Base-by-base conservation (phyloP, 306 rosid species). In the Lathyrus oleraceus region DNA sequence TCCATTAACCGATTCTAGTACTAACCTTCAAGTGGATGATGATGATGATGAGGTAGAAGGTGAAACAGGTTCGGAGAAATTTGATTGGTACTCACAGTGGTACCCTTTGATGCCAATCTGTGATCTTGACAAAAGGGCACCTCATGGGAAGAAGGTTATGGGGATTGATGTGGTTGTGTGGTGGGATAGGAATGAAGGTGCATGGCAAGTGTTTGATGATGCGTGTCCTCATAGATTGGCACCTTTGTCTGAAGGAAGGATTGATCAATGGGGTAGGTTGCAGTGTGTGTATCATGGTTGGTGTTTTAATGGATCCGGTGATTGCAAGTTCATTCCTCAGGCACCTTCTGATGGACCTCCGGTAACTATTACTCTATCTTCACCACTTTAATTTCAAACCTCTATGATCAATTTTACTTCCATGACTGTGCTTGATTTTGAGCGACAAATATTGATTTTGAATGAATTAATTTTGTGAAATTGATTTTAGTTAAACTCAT, bases 251-350 rank as follows among this genome's bases (percentile, higher is more conserved):
- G 98, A 93, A 69, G 98, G 97, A 43, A 81, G 98, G 75, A 93
- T 93, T 72, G 98, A 93, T 81, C 93, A 84, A 47, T 86, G 93
- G 96, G 98, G 98, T 0, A 81, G 98, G 65, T 76, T 90, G 80
- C 98, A 90, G 76, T 93, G 98, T 74, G 98, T 93, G 27, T 93
- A 93, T 60, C 97, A 93, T 81, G 98, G 98, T 23, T 93, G 96
- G 97, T 93, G 98, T 71, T 93, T 93, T 63, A 80, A 85, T 82
- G 97, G 98, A 72, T 78, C 89, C 16, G 98, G 97, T 27, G 85
- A 84, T 30, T 93, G 98, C 78, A 85, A 90, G 67, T 62, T 93
- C 63, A 93, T 93, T 82, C 98, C 97, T 65, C 98, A 93, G 67
- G 96, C 90, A 32, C 89, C 96, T 30, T 79, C 61, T 2, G 90